Base-by-base conservation (phyloP, 2,329 filamentous ascomycete species). In the Purpureocillium lavendulum region DNA sequence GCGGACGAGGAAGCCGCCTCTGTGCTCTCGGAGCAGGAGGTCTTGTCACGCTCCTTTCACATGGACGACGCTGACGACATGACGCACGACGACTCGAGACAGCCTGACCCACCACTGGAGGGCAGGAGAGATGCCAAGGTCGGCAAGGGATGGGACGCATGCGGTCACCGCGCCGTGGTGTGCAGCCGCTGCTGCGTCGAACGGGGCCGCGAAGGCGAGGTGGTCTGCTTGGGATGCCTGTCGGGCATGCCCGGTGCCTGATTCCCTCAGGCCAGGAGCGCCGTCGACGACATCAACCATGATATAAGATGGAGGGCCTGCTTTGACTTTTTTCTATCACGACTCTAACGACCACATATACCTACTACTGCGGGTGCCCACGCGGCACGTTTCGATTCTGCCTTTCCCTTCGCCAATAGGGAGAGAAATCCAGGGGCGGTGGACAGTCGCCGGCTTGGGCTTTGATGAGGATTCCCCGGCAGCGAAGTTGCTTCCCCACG, bases 181-280 rank as follows among this genome's bases (percentile, higher is more conserved):
- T 86, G 82, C 54, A 83, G 80, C 52, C 68, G 71, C 14, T 86
- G 82, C 58, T 84, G 80, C 53, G 70, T 84, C 3, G 82, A 86
- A 54, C 69, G 67, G 17, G 80, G 80, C 0, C 51, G 62, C 15
- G 73, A 83, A 39, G 81, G 81, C 18, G 79, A 84, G 35, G 71
- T 83, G 5, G 72, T 77, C 42, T 86, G 82, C 50, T 58, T 83
- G 35, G 77, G 77, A 2, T 85, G 82, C 47, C 62, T 81, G 31
- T 64, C 65, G 9, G 54, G 60, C 2, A 62, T 66, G 53, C 62
- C 66, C 41, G 59, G 60, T 12, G 51, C 58, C 8, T 67, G 56
- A 56, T 38, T 31, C 16, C 30, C 11, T 6, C 8, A 7, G n/a
- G 28, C 32, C 29, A 30, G 10, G 21, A 10, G 21, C 21, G 10